These are phyloP conservation scores for Botrytis porri DNA, from an alignment of 2,329 filamentous ascomycete species.

Conservation along the genomic window DNA sequence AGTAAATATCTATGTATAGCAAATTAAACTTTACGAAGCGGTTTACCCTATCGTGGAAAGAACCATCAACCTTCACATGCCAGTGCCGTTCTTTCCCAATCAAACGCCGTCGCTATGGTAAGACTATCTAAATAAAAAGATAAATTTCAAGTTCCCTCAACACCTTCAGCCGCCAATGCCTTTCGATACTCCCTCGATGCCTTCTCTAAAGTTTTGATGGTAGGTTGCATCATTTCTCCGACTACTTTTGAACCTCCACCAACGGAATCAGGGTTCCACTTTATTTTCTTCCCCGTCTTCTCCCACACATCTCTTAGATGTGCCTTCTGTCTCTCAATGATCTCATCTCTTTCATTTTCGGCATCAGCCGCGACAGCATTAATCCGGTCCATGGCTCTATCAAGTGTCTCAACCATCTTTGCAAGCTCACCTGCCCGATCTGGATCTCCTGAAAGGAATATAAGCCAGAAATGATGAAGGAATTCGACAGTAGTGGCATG, in stretches of 20 bases:
- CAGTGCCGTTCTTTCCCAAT: conserved; percentile 22
- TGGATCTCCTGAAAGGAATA: conserved; percentile 84
- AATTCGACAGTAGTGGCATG: conserved; percentile 95
- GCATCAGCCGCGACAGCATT: conserved; percentile 76
- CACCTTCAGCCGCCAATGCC: conserved; percentile 61
- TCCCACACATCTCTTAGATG: conserved; percentile 70
- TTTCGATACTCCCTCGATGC: conserved; percentile 70
- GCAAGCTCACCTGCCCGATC: conserved; percentile 77
- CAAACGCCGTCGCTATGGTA: conserved; percentile 36
- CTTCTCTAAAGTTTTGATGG: conserved; percentile 65
- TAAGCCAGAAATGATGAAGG: conserved; percentile 93
- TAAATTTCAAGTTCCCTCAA: conserved; percentile 29
- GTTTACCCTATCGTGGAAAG: neutral
- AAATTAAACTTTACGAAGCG: neutral
- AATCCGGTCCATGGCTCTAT: conserved; percentile 74
- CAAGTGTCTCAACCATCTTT: conserved; percentile 78
- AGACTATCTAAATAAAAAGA: neutral
- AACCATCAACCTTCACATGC: conserved; percentile 6
- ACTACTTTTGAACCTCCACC: conserved; percentile 76
- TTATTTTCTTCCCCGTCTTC: conserved; percentile 69
- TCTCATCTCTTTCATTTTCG: conserved; percentile 67
- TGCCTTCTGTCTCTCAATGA: conserved; percentile 63
- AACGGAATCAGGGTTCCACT: conserved; percentile 64
- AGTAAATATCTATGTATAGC: neutral
- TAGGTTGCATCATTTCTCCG: conserved; percentile 71